A percentile compares a stretch with the other conserved stretches of the same genome.
phyloP scores from a whole-genome alignment of 345 rosid species.

The Iberis pinnata region DNA sequence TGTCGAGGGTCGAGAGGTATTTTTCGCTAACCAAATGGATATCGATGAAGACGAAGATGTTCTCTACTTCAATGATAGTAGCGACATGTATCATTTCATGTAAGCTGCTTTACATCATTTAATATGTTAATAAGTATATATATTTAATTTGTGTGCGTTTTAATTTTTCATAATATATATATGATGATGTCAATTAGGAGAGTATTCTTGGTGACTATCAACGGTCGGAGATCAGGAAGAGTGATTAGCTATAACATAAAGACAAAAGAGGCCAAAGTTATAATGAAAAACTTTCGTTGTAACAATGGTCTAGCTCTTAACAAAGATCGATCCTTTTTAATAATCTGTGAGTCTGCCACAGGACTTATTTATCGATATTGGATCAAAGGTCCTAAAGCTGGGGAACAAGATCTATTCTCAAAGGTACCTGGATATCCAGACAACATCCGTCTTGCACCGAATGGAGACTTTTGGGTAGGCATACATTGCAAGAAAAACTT shows the following conservation, averaged over 20 bases:
- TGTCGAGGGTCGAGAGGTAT: constrained; percentile 45
- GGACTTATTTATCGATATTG: constrained; percentile 40
- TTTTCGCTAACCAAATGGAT: constrained; percentile 66
- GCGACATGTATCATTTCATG: constrained; percentile 52
- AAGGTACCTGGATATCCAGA: constrained; percentile 55
- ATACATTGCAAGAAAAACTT: constrained; percentile 37
- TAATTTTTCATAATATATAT: no score
- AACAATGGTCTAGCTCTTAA: constrained; percentile 63
- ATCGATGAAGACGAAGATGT: constrained; percentile 50
- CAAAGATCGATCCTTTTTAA: constrained; percentile 44
- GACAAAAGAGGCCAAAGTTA: constrained; percentile 20
- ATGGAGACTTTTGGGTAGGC: constrained; percentile 64
- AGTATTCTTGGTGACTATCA: background rate
- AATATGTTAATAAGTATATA: no score
- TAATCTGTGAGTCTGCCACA: constrained; percentile 37
- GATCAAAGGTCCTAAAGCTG: constrained; percentile 36
- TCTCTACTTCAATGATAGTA: constrained; percentile 65
- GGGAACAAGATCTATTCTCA: constrained; percentile 36
- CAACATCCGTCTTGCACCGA: constrained; percentile 44
- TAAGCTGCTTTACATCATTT: no score
- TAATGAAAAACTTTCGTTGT: constrained; percentile 30
- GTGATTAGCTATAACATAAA: constrained; percentile 16
- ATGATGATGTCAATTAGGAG: background rate
- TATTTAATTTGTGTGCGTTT: no score
- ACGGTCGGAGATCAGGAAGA: constrained; percentile 15